Evolutionary conservation across 1,139 yeast species (phyloP), one percentile per base, ranked within the genome.

Genomic region (Arxiozyma telluris): DNA sequence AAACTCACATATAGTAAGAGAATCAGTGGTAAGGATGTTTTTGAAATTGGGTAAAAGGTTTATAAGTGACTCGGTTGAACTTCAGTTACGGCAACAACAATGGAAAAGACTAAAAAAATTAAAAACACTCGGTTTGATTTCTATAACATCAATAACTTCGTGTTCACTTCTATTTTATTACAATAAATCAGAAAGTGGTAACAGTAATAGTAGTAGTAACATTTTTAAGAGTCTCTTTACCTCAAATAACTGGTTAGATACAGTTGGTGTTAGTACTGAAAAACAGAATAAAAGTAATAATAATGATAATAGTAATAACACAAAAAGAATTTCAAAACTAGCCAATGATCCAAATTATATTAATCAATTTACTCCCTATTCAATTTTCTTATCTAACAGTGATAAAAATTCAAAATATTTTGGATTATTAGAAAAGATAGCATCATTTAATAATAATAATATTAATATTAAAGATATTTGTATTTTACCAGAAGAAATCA

Each of bases 81-180:
- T 27, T 22, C 21, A 21, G 12, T 23, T 45, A 7, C 39, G 41
- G 9, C 25, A 45, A 45, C 47, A 45, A 21, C 47, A 45, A 45
- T 45, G 47, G 47, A 30, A 45, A 45, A 30, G 47, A 45, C 11
- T 45, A 20, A 30, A 45, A 20, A 45, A 30, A 45, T 30, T 45
- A 17, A 27, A 22, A 30, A 45, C 12, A 20, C 9, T 45, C 4
- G 41, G 47, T 3, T 30, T 18, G 41, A 12, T 45, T 9, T 45
- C 47, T 9, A 11, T 18, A 8, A 9, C 20, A 12, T 44, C 47
- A 9, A 20, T 45, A 4, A 30, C 47, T 11, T 18, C 47, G 6
- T 34, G 39, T 12, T 34, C 39, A 34, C n/a, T 34, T 12, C n/a
- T 34, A 15, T 34, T 12, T 12, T 34, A 34, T 12, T 34, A 34